These are phyloP conservation scores for Pseudopediastrum boryanum DNA, from an alignment of 139 green algal genomes.

Conservation along the genomic window DNA sequence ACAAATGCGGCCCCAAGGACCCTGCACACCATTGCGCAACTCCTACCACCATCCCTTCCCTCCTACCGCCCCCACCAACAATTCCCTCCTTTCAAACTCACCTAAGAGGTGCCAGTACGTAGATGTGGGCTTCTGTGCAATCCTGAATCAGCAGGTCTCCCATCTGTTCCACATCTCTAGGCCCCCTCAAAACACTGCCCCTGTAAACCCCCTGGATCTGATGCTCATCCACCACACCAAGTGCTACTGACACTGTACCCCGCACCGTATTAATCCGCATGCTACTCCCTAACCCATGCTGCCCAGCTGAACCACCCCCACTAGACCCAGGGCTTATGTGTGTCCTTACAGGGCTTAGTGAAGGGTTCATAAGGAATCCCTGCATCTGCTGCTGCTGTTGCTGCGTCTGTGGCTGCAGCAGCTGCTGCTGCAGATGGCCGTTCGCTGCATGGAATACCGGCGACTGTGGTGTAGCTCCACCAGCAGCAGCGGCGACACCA, in stretches of 20 bases:
- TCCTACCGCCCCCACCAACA: too few relatives aligned
- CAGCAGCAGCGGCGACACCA: constrained; percentile 17
- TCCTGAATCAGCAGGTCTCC: constrained; percentile 65
- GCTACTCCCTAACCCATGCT: too few relatives aligned
- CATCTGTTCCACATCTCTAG: constrained; percentile 63
- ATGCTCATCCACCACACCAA: constrained; percentile 45
- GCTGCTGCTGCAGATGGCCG: background rate
- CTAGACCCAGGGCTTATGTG: too few relatives aligned
- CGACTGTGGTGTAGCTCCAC: background rate
- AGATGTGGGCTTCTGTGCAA: constrained; percentile 89
- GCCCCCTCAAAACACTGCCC: constrained; percentile 80
- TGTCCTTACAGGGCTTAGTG: too few relatives aligned
- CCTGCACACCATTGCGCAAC: too few relatives aligned
- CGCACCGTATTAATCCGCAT: constrained; percentile 51
- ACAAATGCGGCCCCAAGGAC: too few relatives aligned
- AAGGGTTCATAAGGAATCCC: too few relatives aligned
- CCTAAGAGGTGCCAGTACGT: constrained; percentile 80
- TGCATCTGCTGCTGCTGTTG: background rate
- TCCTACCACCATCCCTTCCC: too few relatives aligned
- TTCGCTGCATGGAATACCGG: background rate
- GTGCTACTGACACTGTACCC: constrained; percentile 10
- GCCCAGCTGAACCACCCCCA: too few relatives aligned
- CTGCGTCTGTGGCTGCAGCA: constrained; percentile 17
- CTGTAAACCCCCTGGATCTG: constrained; percentile 66
- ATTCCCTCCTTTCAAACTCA: too few relatives aligned